These are phyloP conservation scores for Amanita muscaria DNA, from an alignment of 768 basidiomycete species.

Conservation along the genomic window DNA sequence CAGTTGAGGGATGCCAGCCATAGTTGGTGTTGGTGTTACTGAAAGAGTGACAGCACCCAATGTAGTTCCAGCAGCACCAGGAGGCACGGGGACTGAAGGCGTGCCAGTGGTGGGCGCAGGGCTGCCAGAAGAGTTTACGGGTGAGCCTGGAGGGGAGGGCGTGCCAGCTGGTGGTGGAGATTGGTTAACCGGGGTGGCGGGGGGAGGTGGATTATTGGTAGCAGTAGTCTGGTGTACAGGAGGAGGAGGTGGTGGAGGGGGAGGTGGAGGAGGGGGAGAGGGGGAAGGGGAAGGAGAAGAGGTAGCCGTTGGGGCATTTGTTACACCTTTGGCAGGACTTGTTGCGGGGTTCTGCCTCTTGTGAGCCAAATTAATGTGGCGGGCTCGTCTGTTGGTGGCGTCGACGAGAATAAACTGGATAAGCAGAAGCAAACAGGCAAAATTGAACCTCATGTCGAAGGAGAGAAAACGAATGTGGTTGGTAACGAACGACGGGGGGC, in stretches of 20 bases:
- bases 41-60: not conserved
- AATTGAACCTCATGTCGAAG: constrained; percentile 36
- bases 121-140: no score
- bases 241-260: not conserved
- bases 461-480: constrained; percentile 20
- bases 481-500: constrained; percentile 6
- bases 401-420: constrained; percentile 27
- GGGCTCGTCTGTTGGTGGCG: constrained; percentile 28
- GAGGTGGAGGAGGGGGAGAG: not conserved
- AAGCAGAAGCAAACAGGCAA: constrained; percentile 37
- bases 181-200: no score
- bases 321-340: no score
- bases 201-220: no score
- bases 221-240: no score
- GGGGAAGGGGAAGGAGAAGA: not conserved
- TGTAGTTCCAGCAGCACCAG: not conserved
- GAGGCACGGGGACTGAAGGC: no score
- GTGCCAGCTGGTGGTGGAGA: no score
- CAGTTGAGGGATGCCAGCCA: constrained; percentile 2
- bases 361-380: constrained; percentile 30
- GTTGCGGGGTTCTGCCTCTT: constrained; percentile 29
- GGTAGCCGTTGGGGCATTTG: constrained; percentile 5
- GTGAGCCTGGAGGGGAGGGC: no score
- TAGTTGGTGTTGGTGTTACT: constrained; percentile 2
- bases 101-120: no score